Conservation (phyloP, 2,329 filamentous ascomycete genomes). For the Fusarium haematococcum region DNA sequence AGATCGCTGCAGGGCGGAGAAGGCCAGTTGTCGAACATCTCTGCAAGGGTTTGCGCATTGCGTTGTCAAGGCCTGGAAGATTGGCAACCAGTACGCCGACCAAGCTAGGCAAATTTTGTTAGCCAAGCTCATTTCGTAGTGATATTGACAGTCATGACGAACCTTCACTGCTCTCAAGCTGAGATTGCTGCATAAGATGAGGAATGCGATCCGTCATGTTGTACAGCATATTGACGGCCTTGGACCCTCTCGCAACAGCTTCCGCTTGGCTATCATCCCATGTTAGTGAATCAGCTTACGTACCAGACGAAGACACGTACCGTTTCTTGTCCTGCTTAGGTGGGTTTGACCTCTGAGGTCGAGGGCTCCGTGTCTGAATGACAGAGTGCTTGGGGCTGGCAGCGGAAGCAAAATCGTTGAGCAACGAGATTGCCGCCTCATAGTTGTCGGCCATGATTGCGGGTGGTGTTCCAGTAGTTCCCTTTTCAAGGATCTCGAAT, state of each 20-base stretch:
- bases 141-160: slow-evolving; percentile 37
- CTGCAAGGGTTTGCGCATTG: slow-evolving; percentile 96
- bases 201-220: slow-evolving; percentile 85
- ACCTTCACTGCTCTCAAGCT: slow-evolving; percentile 89
- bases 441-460: slow-evolving; percentile 97
- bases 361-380: slow-evolving; percentile 75
- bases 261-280: slow-evolving; percentile 51
- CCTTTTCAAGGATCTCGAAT: slow-evolving; percentile 86
- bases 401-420: slow-evolving; percentile 90
- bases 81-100: slow-evolving; percentile 97
- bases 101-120: slow-evolving; percentile 72
- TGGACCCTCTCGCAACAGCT: slow-evolving; percentile 80
- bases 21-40: slow-evolving; percentile 89
- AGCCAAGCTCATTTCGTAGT: slow-evolving; percentile 1
- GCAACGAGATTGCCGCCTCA: slow-evolving; percentile 83
- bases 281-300: background rate
- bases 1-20: slow-evolving; percentile 85
- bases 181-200: slow-evolving; percentile 89
- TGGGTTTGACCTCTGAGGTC: slow-evolving; percentile 50
- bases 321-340: slow-evolving; percentile 42
- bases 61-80: slow-evolving; percentile 87
- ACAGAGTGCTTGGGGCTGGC: slow-evolving; percentile 78
- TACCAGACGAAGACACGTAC: slow-evolving; percentile 21
- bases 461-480: slow-evolving; percentile 78
- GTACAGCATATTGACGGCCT: slow-evolving; percentile 85